A percentile compares a stretch with the other conserved stretches of the same genome.
phyloP scores from a whole-genome alignment of 768 basidiomycete genomes.

The Boletus subparvulus region DNA sequence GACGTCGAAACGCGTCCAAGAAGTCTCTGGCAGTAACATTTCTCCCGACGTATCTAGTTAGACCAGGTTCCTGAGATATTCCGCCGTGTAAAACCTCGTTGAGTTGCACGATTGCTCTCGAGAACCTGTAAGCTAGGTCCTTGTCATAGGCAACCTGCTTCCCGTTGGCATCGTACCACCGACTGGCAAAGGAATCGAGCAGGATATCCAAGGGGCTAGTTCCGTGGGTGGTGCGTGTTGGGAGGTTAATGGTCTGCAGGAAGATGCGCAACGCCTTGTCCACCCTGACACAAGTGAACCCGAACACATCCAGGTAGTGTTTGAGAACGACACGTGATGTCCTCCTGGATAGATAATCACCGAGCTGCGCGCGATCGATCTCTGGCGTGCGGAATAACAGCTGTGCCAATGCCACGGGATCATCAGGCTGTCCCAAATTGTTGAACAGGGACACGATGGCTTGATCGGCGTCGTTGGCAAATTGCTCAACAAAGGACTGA shows the following conservation, averaged over 20 bases:
- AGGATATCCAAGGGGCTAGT: conserved; percentile 50
- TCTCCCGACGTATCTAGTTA: conserved; percentile 51
- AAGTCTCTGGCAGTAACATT: conserved; percentile 77
- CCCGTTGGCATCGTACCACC: conserved; percentile 91
- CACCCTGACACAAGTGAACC: conserved; percentile 77
- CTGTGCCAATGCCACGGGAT: conserved; percentile 74
- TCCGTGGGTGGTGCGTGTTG: conserved; percentile 39
- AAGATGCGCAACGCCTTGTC: conserved; percentile 91
- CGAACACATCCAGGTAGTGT: conserved; percentile 85
- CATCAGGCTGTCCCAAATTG: conserved; percentile 58
- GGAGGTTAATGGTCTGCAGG: conserved; percentile 76
- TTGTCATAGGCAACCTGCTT: conserved; percentile 76
- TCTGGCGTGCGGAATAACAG: conserved; percentile 80
- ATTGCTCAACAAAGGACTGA: conserved; percentile 73
- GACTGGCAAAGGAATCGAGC: conserved; percentile 78
- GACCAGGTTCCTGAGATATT: conserved; percentile 61
- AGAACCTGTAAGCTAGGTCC: conserved; percentile 74
- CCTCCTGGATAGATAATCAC: conserved; percentile 77
- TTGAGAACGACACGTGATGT: conserved; percentile 75
- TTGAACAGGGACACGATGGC: conserved; percentile 73
- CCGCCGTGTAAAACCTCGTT: conserved; percentile 84
- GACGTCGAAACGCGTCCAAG: conserved; percentile 75
- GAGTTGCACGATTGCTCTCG: conserved; percentile 80
- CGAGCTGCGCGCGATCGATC: conserved; percentile 78
- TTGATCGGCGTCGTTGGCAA: conserved; percentile 74